Evolutionary conservation across 1,284 basidiomycete species (phyloP).

Genomic region (Thecaphora frezii): DNA sequence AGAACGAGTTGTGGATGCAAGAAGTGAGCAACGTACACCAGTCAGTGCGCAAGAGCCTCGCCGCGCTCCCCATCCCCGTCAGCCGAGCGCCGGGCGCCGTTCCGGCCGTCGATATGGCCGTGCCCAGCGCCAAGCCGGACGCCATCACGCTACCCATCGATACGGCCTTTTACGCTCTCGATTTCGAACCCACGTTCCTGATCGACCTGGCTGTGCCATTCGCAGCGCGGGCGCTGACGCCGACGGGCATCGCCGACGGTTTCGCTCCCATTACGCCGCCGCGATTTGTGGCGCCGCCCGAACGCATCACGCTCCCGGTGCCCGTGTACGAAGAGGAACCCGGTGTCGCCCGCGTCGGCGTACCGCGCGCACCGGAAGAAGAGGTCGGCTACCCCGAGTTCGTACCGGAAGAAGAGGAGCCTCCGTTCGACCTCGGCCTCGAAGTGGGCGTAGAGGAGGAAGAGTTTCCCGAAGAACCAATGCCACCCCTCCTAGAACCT

Average conservation of each 20-base stretch:
- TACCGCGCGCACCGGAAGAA: conserved; percentile 16
- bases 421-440: conserved; percentile 11
- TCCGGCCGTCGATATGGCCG: conserved; percentile 25
- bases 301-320: conserved; percentile 22
- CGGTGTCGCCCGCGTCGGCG: conserved; percentile 10
- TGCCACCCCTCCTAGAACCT: not conserved
- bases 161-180: conserved; percentile 25
- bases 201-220: not conserved
- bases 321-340: conserved; percentile 21
- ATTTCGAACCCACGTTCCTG: conserved; percentile 16
- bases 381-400: conserved; percentile 2
- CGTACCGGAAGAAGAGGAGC: conserved; percentile 15
- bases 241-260: not conserved
- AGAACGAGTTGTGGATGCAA: not conserved
- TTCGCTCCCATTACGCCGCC: not conserved
- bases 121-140: conserved; percentile 5
- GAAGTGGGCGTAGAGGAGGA: conserved; percentile 24
- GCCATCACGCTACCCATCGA: conserved; percentile 30
- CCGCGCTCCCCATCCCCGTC: not conserved
- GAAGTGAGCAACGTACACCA: conserved; percentile 11
- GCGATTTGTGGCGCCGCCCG: conserved; percentile 18
- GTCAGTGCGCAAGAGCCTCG: conserved; percentile 16
- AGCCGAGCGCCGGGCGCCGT: not conserved
- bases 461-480: not conserved
- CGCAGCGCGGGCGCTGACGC: not conserved